Evolutionary conservation across 108 stramenopile genomes (phyloP).

Genomic region (Stephanodiscus minutulus): DNA sequence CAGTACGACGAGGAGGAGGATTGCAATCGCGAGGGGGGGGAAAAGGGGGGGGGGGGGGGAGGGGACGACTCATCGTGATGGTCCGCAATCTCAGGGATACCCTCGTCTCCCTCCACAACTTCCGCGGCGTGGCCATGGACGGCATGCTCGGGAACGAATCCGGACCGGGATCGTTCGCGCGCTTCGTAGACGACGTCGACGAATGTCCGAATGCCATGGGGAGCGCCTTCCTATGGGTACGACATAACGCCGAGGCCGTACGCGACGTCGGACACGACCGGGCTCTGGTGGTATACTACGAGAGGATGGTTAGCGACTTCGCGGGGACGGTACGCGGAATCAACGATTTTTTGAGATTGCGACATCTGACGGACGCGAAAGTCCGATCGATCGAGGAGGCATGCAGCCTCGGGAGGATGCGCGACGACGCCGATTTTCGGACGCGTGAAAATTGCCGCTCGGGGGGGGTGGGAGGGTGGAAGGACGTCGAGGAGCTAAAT

Average conservation of each 20-base stretch:
- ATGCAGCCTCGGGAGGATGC: conserved; percentile 8
- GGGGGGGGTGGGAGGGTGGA: conserved; percentile 34
- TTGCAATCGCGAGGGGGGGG: too few species aligned
- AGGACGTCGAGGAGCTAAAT: conserved; percentile 11
- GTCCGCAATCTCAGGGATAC: conserved; percentile 36
- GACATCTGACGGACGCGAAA: conserved; percentile 19
- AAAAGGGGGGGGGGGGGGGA: conserved; percentile 27
- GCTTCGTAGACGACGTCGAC: conserved; percentile 25
- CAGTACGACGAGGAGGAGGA: neutral
- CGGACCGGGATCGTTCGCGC: conserved; percentile 39
- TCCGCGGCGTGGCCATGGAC: conserved; percentile 30
- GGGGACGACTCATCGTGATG: conserved; percentile 31
- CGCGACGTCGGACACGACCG: conserved; percentile 9
- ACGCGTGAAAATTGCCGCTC: conserved; percentile 5
- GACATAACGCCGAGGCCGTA: conserved; percentile 15
- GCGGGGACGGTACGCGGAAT: conserved; percentile 19
- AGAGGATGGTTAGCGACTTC: conserved; percentile 29
- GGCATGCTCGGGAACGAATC: conserved; percentile 41
- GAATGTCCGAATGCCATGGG: conserved; percentile 36
- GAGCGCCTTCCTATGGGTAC: conserved; percentile 36
- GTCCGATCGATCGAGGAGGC: conserved; percentile 1
- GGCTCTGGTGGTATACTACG: conserved; percentile 37
- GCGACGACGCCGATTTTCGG: conserved; percentile 1
- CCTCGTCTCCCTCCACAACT: conserved; percentile 34
- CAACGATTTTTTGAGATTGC: conserved; percentile 23